Percentiles rank a stretch among this genome's conserved stretches.
Evolutionary conservation across 2,329 filamentous ascomycete genomes (phyloP).

Genomic region (Trichoderma aggressivum): DNA sequence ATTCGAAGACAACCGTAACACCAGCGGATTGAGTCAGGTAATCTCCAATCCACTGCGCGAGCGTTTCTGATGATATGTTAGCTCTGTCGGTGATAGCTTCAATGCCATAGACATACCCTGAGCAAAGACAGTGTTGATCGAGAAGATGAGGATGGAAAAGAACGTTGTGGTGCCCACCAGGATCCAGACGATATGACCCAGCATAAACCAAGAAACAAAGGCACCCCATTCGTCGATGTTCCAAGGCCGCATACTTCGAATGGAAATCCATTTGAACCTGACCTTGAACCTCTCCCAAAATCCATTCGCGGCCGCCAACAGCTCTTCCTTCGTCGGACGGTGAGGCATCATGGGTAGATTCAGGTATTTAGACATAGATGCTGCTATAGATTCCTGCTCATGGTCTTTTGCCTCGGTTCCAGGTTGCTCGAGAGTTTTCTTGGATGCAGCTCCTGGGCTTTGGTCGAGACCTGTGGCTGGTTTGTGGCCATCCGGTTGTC

Average conservation of each 20-base stretch:
- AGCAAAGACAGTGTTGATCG: conserved; percentile 93
- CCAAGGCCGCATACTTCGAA: conserved; percentile 88
- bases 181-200: conserved; percentile 92
- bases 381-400: conserved; percentile 42
- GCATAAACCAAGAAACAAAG: conserved; percentile 87
- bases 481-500: background rate
- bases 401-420: background rate
- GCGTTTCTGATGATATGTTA: conserved; percentile 62
- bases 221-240: conserved; percentile 96
- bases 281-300: conserved; percentile 90
- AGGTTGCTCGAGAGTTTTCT: background rate
- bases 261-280: conserved; percentile 96
- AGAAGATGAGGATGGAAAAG: conserved; percentile 84
- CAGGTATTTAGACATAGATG: conserved; percentile 57
- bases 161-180: conserved; percentile 97
- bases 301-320: conserved; percentile 84
- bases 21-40: conserved; percentile 93
- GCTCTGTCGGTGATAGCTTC: background rate
- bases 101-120: conserved; percentile 59
- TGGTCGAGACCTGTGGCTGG: background rate
- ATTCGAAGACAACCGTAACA: conserved; percentile 92
- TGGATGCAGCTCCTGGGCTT: background rate
- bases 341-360: conserved; percentile 70
- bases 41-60: conserved; percentile 90
- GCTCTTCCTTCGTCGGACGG: conserved; percentile 87